Evolutionary conservation across 2,329 filamentous ascomycete genomes (phyloP).

Genomic region (Monilinia vaccinii-corymbosi): DNA sequence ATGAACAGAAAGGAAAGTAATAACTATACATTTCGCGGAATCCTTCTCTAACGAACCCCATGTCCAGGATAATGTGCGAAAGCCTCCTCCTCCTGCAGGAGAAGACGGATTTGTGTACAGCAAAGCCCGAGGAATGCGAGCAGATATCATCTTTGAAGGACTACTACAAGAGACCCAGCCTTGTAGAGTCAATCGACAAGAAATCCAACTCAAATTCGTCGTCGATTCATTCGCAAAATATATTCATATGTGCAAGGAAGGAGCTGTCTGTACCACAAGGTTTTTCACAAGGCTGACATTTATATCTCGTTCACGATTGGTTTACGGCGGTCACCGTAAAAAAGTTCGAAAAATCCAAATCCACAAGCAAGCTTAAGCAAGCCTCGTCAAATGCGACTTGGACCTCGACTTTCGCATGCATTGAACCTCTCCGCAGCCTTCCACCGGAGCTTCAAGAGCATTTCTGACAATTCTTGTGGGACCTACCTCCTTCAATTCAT

Average conservation of each 20-base stretch:
- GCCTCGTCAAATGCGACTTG: neutral
- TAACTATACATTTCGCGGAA: slow-evolving; percentile 1
- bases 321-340: neutral
- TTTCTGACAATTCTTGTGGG: neutral
- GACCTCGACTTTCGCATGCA: neutral
- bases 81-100: neutral
- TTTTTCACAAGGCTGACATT: slow-evolving; percentile 2
- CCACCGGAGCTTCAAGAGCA: neutral
- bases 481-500: neutral
- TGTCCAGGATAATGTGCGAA: slow-evolving; percentile 3
- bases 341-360: slow-evolving; percentile 7
- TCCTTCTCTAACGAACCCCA: neutral
- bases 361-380: neutral
- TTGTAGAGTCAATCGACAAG: neutral
- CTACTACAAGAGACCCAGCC: neutral
- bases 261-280: neutral
- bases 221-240: neutral
- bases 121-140: neutral
- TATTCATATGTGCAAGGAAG: neutral
- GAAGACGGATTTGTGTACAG: neutral
- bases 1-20: neutral
- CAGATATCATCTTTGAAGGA: neutral
- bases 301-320: neutral
- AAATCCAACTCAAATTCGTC: neutral
- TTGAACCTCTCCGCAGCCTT: slow-evolving; percentile 7